Base-by-base conservation (phyloP, 768 basidiomycete species). In the Imleria badia region DNA sequence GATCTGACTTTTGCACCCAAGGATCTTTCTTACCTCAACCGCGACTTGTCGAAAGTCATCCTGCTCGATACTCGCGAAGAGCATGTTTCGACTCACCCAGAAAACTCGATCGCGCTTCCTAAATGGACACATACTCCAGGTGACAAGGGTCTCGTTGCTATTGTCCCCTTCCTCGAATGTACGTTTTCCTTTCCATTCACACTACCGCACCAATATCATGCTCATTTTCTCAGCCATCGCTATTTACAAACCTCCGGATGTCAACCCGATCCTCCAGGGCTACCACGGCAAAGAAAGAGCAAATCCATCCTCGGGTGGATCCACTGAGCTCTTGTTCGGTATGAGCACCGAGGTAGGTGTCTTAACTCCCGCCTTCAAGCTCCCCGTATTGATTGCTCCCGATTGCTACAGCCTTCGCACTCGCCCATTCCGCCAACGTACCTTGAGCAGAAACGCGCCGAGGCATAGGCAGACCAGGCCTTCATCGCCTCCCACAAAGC, bases 81-180 rank as follows among this genome's bases (percentile, higher is more conserved):
- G 31, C 92, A 94, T 64, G 78, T 82, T 19, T 73, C 77, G 34
- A 79, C 87, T 0, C 90, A 98, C 59, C 93, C 90, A 5, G 93
- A 97, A 63, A 98, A 98, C 63, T 82, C 92, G 1, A 79, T 98
- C 52, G 73, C 92, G 45, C 63, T 98, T 34, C 84, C 87, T 17
- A 85, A 86, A 60, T 99, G 97, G 97, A 82, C 83, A 1, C 96
- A 95, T 3, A 82, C 87, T 48, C 75, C 84, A 0, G 73, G 87
- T 70, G 85, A 86, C 68, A 82, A 77, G 59, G 92, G 90, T 0
- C 82, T 98, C 38, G 70, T 98, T 19, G 87, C 86, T n/a, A 81
- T 98, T 79, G 94, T 99, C 60, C 96, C 96, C 1, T 98, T 98
- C 85, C 80, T 99, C 5, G 97, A 98, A 76, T 94, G 94, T 78